A percentile compares a stretch with the other conserved stretches of the same genome.
Evolutionary conservation across 2,329 filamentous ascomycete genomes (phyloP).

Genomic region (Cladobotryum protrusum): DNA sequence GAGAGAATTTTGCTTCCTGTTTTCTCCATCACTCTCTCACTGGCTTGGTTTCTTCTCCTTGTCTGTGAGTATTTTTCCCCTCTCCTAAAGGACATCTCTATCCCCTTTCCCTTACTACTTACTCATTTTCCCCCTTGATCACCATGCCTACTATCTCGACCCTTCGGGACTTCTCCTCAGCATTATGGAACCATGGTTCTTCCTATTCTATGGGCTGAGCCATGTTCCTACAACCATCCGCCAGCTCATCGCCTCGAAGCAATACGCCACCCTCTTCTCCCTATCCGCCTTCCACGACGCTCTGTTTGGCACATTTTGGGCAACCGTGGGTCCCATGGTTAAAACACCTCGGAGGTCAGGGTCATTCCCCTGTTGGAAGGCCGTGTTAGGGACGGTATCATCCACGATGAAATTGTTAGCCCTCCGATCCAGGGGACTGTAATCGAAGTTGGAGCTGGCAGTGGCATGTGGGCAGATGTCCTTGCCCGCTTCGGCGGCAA

Average conservation of each 20-base stretch:
- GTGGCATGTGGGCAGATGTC: constrained; percentile 53
- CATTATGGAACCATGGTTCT: constrained; percentile 45
- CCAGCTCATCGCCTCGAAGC: constrained; percentile 30
- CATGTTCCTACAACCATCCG: constrained; percentile 48
- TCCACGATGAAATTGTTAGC: constrained; percentile 27
- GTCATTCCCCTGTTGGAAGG: constrained; percentile 52
- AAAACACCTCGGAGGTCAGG: constrained; percentile 33
- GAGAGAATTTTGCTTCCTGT: too few relatives aligned
- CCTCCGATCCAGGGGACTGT: constrained; percentile 44
- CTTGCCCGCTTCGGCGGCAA: constrained; percentile 32
- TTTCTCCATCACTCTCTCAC: background rate
- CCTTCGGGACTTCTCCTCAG: constrained; percentile 22
- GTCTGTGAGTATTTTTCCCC: background rate
- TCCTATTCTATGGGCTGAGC: constrained; percentile 42
- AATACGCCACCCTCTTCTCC: constrained; percentile 35
- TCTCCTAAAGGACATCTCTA: background rate
- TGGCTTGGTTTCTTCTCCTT: background rate
- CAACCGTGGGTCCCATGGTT: constrained; percentile 43
- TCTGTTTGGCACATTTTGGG: constrained; percentile 61
- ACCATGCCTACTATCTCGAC: constrained; percentile 21
- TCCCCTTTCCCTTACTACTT: background rate
- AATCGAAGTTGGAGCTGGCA: constrained; percentile 57
- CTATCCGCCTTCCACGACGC: constrained; percentile 35
- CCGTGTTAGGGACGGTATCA: constrained; percentile 32
- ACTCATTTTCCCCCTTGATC: background rate